Conservation (phyloP, 2,329 filamentous ascomycete species). For the Verruconis gallopava region DNA sequence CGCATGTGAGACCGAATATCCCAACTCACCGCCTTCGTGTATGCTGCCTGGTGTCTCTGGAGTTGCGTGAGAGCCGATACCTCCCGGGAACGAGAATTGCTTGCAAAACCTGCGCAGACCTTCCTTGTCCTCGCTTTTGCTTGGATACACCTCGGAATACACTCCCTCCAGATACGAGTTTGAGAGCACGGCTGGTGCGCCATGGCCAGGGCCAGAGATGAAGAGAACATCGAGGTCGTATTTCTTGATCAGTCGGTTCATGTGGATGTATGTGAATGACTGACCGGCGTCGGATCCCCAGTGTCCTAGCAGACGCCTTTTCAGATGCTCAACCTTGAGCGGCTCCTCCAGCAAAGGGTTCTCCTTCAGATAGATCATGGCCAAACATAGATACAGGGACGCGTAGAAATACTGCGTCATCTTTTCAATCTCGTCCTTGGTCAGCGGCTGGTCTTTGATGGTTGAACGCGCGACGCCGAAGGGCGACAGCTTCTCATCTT, state of each 20-base stretch:
- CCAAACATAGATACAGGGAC: constrained; percentile 7
- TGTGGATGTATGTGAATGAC: constrained; percentile 70
- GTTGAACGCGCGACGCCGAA: constrained; percentile 9
- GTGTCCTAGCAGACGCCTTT: constrained; percentile 60
- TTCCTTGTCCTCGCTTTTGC: constrained; percentile 54
- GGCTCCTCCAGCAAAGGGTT: constrained; percentile 62
- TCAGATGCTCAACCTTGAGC: constrained; percentile 56
- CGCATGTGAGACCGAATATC: constrained; percentile 69
- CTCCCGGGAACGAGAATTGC: constrained; percentile 70
- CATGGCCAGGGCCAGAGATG: constrained; percentile 65
- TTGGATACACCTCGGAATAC: constrained; percentile 65
- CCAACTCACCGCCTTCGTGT: constrained; percentile 69
- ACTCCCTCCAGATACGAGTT: constrained; percentile 67
- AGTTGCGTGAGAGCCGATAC: constrained; percentile 65
- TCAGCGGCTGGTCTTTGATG: constrained; percentile 9
- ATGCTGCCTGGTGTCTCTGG: constrained; percentile 66
- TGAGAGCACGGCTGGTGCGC: constrained; percentile 61
- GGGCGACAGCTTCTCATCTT: constrained; percentile 6
- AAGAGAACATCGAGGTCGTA: constrained; percentile 61
- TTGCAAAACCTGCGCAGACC: constrained; percentile 70
- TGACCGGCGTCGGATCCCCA: constrained; percentile 73
- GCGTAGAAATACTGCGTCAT: constrained; percentile 9
- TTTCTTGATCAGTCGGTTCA: constrained; percentile 72
- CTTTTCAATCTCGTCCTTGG: constrained; percentile 9
- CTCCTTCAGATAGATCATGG: constrained; percentile 63